phyloP scores from a whole-genome alignment of 257 asterid genomes.

The Solanum bulbocastanum region DNA sequence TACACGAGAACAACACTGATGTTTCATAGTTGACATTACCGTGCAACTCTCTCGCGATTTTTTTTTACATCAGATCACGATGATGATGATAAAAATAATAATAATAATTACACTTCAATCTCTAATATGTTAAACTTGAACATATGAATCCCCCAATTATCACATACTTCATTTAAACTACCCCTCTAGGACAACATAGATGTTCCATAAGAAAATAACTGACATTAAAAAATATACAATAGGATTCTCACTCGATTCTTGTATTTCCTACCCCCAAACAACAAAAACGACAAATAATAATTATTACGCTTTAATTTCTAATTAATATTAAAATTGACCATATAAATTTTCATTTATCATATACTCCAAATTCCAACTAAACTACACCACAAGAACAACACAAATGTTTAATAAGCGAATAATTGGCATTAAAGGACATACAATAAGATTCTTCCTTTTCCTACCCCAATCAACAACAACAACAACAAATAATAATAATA shows the following conservation, averaged over 20 bases:
- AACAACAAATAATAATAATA: neutral
- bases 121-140: neutral
- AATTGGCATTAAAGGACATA: too few relatives aligned
- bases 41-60: neutral
- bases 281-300: neutral
- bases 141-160: neutral
- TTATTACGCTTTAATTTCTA: neutral
- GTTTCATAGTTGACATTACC: neutral
- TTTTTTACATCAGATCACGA: neutral
- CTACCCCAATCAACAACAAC: neutral
- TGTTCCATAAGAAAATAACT: neutral
- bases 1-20: neutral
- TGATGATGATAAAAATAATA: neutral
- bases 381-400: neutral
- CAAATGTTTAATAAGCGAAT: neutral
- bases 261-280: neutral
- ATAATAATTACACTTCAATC: neutral
- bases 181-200: neutral
- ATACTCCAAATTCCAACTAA: neutral
- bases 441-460: neutral
- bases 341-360: neutral
- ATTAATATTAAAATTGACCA: neutral
- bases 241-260: neutral
- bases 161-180: neutral
- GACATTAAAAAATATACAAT: neutral